Evolutionary conservation across 129 eudicot species (phyloP).

Genomic region (Escallonia rubra): DNA sequence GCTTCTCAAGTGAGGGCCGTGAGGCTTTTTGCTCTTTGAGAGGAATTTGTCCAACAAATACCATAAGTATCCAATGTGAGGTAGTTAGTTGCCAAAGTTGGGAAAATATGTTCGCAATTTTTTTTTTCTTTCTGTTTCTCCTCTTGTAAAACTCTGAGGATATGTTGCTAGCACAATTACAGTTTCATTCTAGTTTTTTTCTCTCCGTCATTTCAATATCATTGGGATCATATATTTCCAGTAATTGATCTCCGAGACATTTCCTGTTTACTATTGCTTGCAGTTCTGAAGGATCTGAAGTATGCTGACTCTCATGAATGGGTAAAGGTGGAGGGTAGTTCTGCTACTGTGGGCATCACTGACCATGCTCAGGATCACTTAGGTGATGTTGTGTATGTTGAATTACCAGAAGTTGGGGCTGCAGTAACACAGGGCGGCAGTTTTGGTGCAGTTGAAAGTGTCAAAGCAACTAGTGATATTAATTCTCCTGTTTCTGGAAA

Average conservation of each 20-base stretch:
- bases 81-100: too few relatives aligned
- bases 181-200: neutral
- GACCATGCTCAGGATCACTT: conserved; percentile 95
- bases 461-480: conserved; percentile 87
- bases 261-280: conserved; percentile 1
- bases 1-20: too few relatives aligned
- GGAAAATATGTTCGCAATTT: neutral
- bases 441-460: conserved; percentile 95
- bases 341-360: conserved; percentile 79
- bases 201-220: neutral
- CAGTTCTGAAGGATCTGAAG: conserved; percentile 81
- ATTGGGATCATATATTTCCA: neutral
- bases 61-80: too few relatives aligned
- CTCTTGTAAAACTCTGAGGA: neutral
- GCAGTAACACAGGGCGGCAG: conserved; percentile 55
- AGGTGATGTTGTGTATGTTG: conserved; percentile 95
- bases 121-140: neutral
- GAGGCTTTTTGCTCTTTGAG: too few relatives aligned
- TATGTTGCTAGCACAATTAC: neutral
- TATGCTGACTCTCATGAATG: conserved; percentile 92
- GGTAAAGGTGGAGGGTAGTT: conserved; percentile 80
- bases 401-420: conserved; percentile 62
- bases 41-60: too few relatives aligned
- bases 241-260: neutral
- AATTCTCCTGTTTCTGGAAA: conserved; percentile 91